Conservation (phyloP, 495 filamentous ascomycete species). For the Monascus purpureus region DNA sequence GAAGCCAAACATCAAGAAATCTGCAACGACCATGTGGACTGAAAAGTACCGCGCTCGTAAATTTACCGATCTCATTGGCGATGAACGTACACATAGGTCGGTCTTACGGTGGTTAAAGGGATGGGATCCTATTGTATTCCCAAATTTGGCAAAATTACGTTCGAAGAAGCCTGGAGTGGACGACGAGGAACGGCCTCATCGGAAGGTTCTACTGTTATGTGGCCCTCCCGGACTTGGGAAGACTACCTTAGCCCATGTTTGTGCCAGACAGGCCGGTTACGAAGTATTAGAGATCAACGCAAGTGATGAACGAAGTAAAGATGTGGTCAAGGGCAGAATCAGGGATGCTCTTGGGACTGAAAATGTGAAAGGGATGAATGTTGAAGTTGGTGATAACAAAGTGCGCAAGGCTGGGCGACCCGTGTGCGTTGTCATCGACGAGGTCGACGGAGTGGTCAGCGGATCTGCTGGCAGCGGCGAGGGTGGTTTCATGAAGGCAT, state of each 20-base stretch:
- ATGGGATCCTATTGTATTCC: conserved; percentile 91
- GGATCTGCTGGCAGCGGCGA: conserved; percentile 58
- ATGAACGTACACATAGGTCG: conserved; percentile 83
- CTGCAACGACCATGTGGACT: conserved; percentile 54
- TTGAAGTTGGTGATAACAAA: conserved; percentile 46
- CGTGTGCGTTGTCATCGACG: conserved; percentile 87
- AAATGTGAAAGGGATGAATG: conserved; percentile 70
- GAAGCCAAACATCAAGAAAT: conserved; percentile 15
- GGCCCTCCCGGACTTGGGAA: conserved; percentile 91
- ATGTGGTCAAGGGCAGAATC: conserved; percentile 85
- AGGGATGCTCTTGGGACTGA: conserved; percentile 80
- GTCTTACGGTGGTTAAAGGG: conserved; percentile 87
- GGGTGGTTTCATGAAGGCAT: conserved; percentile 86
- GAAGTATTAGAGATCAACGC: conserved; percentile 94
- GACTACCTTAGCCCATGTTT: conserved; percentile 92
- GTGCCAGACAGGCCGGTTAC: conserved; percentile 87
- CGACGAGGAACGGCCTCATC: conserved; percentile 47
- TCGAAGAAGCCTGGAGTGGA: conserved; percentile 22
- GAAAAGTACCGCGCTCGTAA: conserved; percentile 85
- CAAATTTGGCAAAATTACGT: conserved; percentile 47
- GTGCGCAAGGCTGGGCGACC: conserved; percentile 66
- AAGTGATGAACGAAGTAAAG: conserved; percentile 88
- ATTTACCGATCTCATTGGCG: conserved; percentile 86
- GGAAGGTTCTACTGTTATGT: conserved; percentile 79
- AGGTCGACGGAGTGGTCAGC: conserved; percentile 84